Base-by-base conservation (phyloP, 805 yeast genomes). In the Metschnikowia noctiluminum region DNA sequence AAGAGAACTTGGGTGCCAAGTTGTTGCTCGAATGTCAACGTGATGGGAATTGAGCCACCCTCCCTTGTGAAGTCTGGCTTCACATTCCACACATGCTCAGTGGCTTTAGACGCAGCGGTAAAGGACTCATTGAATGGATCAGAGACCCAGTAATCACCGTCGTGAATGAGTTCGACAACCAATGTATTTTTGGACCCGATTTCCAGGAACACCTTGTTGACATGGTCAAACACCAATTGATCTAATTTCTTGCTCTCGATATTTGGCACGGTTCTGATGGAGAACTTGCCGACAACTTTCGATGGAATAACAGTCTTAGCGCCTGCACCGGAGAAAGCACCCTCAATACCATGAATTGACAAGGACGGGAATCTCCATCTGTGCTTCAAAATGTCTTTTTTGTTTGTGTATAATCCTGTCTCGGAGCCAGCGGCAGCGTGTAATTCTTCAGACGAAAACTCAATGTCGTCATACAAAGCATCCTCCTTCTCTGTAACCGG, bases 271-370 rank as follows among this genome's bases (percentile, higher is more conserved):
- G 99, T 94, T 77, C 99, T 83, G 62, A 94, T 91, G 34, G 96
- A 88, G 68, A 94, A 94, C 74, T 94, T 94, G 62, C 99, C 99
- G 45, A 75, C 70, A 32, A 94, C 98, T 65, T 85, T 86, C 42
- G 97, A 88, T 34, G 99, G 99, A 57, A 94, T 94, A 45, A 94
- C 99, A 32, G 99, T 94, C 77, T 94, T 94, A 50, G 98, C 99
- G 56, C 99, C 99, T 41, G 87, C 79, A 39, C 87, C 92, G 42
- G 86, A 84, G 69, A 94, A 94, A 6, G 98, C 99, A 55, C 99
- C 99, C 72, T 94, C 99, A 48, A 94, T 80, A 58, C 99, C 99
- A 70, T 94, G 99, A 57, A 94, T 69, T 2, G 98, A 91, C 61
- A 94, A 77, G 7, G 98, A 89, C 48, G 99, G 99, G 73, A 78